phyloP scores from a whole-genome alignment of 1,284 basidiomycete species.

The Apiotrichum brassicae region DNA sequence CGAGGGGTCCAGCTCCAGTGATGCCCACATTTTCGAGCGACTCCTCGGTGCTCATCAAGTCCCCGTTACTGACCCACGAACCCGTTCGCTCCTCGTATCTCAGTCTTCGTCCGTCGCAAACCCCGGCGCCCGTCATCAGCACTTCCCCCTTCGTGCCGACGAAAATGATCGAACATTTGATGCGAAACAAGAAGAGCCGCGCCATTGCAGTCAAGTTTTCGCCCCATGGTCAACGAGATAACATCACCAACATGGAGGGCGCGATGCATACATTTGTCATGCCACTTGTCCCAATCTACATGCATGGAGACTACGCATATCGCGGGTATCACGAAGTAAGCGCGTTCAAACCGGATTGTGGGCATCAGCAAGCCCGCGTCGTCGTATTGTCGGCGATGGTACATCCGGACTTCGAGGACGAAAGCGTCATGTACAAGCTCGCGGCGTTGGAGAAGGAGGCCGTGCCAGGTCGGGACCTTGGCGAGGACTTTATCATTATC shows the following conservation, averaged over 20 bases:
- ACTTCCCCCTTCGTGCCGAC: constrained; percentile 3
- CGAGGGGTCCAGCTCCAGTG: no score
- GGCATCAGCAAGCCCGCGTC: constrained; percentile 9
- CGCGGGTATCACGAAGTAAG: constrained; percentile 8
- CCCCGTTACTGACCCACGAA: background rate
- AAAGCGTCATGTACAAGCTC: constrained; percentile 15
- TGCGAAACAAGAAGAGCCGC: constrained; percentile 26
- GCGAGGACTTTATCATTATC: background rate
- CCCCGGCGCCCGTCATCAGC: background rate
- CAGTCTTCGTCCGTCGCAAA: background rate
- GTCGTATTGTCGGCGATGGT: constrained; percentile 20
- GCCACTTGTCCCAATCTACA: constrained; percentile 14
- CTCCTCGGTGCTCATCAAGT: background rate
- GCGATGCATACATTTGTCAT: constrained; percentile 26
- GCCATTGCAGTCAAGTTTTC: constrained; percentile 25
- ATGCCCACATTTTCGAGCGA: background rate
- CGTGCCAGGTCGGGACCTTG: background rate
- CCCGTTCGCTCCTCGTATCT: constrained; percentile 1
- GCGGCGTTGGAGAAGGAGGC: background rate
- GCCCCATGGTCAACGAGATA: constrained; percentile 1
- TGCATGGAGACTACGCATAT: constrained; percentile 26
- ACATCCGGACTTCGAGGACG: constrained; percentile 28
- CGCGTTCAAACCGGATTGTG: background rate
- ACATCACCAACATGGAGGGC: constrained; percentile 27
- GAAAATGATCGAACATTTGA: constrained; percentile 20